Base-by-base conservation (phyloP, 1,284 basidiomycete genomes). In the Sporisorium graminicola region DNA sequence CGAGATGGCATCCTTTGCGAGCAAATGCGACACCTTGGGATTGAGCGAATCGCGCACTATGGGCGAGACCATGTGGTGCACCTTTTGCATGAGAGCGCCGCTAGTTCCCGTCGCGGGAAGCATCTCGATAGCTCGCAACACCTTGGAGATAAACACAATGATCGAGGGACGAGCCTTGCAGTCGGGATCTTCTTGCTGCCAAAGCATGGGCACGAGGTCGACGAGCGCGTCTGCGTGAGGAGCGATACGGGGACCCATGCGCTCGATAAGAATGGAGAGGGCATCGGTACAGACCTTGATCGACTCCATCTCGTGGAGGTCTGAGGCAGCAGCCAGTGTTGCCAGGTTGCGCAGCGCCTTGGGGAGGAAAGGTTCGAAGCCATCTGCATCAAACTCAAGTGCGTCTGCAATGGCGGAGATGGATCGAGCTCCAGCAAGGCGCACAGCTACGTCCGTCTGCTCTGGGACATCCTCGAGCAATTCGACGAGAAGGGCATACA, bases 251-350 rank as follows among this genome's bases (percentile, higher is more conserved):
- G 80, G 50, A 20, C 83, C 84, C 59, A 84, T 74, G 14, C 84
- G 75, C 58, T 85, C 84, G 49, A 82, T 82, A 14, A 85, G 58
- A 37, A 85, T 75, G 20, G 81, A 71, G 3, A 85, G 72, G 13
- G 83, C 61, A 16, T 78, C 69, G 18, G 83, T 83, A 44, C 80
- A 81, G 8, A 80, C 79, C 58, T 77, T 77, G 65, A 85, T 83
- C 43, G 72, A 78, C 55, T 81, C 79, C 64, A 83, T 74, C 63
- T 83, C 81, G 42, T 76, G 59, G 51, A 85, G 58, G 3, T 83
- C 80, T 8, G 72, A 71, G 10, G 74, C 65, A 12, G 75, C 78
- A 4, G 79, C 77, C 6, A 85, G 63, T 0, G 64, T 69, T 2
- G 79, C 77, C 16, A 85, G 67, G 14, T 67, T 74, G n/a, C 56